Evolutionary conservation across 1,284 basidiomycete genomes (phyloP), one percentile per base, ranked within the genome.

Genomic region (Melampsora allii-populina): DNA sequence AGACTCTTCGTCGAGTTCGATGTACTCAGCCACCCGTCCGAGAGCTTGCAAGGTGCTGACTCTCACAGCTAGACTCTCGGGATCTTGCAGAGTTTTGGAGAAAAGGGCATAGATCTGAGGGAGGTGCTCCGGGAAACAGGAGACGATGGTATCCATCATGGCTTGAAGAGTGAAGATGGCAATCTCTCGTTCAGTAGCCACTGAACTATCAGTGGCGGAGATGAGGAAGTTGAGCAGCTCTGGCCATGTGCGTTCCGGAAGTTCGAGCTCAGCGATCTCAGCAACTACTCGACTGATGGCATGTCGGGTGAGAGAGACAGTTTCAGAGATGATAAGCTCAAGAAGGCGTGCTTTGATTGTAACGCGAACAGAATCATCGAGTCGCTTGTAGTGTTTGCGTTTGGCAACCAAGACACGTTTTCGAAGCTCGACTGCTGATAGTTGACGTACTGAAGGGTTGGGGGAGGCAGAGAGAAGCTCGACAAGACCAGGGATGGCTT

Each of bases 401-500:
- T 89, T 90, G 79, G 89, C 89, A 81, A 88, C 86, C 31, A 86
- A 83, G 75, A 98, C 87, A 76, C 95, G 90, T 85, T 99, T 99
- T 78, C 96, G 86, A 80, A 98, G 86, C 84, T 99, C 96, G 75
- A 98, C 94, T n/a, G 94, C 93, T 65, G 94, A 92, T 27, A 99
- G 87, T 88, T 99, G 96, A 72, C 95, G 91, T 76, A 85, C 84
- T 79, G 82, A 82, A 53, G 81, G 84, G 79, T 94, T 91, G 21
- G 90, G 90, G 36, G 91, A 91, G 79, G 87, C 90, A 42, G 91
- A 89, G 69, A 94, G 86, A 80, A 98, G 92, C 80, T 88, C 89
- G 77, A 92, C 91, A 48, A 99, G 87, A 33, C 91, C 93, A 66
- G 94, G 88, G 76, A 99, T 92, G 81, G 92, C 96, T 83, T 87